phyloP scores from a whole-genome alignment of 768 basidiomycete species.

The Russula brevipes region DNA sequence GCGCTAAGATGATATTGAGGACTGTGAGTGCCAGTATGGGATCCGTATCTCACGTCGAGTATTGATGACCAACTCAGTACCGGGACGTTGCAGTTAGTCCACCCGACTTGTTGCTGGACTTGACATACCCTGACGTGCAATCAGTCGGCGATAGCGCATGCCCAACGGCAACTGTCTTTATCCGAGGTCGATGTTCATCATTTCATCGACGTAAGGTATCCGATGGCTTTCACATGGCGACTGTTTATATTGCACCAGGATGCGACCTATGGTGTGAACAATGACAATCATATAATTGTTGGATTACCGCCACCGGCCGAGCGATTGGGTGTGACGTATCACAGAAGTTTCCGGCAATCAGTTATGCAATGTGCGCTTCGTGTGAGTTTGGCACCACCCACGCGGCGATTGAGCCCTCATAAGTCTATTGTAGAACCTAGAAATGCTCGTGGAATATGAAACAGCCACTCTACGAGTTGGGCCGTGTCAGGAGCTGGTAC shows the following conservation, averaged over 20 bases:
- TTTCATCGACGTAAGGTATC: too few relatives aligned
- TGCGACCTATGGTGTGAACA: too few relatives aligned
- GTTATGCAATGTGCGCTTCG: slow-evolving; percentile 5
- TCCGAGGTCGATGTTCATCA: too few relatives aligned
- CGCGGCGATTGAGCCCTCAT: background rate
- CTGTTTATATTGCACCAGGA: too few relatives aligned
- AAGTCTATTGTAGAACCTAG: slow-evolving; percentile 1
- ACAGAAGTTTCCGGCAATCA: slow-evolving; percentile 15
- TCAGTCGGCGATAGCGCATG: too few relatives aligned
- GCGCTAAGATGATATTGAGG: too few relatives aligned
- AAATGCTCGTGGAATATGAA: slow-evolving; percentile 11
- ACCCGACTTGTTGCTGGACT: background rate
- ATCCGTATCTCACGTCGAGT: too few relatives aligned
- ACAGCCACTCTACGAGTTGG: background rate
- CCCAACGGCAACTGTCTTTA: too few relatives aligned
- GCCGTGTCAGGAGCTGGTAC: background rate
- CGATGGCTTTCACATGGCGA: too few relatives aligned
- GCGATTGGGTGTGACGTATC: slow-evolving; percentile 13
- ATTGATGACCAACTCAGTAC: too few relatives aligned
- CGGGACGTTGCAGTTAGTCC: slow-evolving; percentile 2
- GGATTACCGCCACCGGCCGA: background rate
- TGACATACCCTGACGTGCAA: background rate
- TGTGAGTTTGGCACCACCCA: background rate
- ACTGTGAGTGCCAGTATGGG: too few relatives aligned
- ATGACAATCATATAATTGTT: too few relatives aligned